Evolutionary conservation across 768 basidiomycete species (phyloP).

Genomic region (Psilocybe azurescens): DNA sequence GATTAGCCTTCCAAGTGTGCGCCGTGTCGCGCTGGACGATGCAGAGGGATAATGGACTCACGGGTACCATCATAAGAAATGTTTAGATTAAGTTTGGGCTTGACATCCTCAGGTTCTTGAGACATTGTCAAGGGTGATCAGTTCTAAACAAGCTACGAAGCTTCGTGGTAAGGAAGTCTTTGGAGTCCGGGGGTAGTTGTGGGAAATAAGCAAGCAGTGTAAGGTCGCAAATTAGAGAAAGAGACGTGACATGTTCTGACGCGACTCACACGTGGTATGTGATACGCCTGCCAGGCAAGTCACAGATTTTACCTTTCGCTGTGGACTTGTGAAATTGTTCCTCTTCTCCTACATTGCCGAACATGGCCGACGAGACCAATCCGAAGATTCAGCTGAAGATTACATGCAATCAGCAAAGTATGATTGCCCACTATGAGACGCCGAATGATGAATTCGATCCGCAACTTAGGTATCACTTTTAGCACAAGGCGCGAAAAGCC

Average conservation of each 20-base stretch:
- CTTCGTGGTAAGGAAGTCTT: not conserved
- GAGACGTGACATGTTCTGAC: slow-evolving; percentile 3
- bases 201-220: not conserved
- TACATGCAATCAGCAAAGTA: slow-evolving; percentile 20
- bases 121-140: slow-evolving; percentile 34
- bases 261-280: slow-evolving; percentile 5
- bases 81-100: slow-evolving; percentile 72
- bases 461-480: slow-evolving; percentile 22
- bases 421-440: not conserved
- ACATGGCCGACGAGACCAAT: slow-evolving; percentile 13
- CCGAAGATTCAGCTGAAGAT: slow-evolving; percentile 22
- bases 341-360: not conserved
- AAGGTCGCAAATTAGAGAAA: not conserved
- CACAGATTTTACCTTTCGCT: not conserved
- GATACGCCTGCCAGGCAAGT: not conserved
- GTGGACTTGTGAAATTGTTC: too few species aligned
- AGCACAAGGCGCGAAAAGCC: slow-evolving; percentile 22
- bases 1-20: not conserved
- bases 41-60: slow-evolving; percentile 31
- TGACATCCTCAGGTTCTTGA: slow-evolving; percentile 64
- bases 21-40: slow-evolving; percentile 1
- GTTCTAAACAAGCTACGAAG: not conserved
- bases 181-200: not conserved
- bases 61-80: slow-evolving; percentile 60
- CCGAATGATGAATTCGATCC: not conserved